Conservation (phyloP, 495 filamentous ascomycete species). For the Podospora sp. region DNA sequence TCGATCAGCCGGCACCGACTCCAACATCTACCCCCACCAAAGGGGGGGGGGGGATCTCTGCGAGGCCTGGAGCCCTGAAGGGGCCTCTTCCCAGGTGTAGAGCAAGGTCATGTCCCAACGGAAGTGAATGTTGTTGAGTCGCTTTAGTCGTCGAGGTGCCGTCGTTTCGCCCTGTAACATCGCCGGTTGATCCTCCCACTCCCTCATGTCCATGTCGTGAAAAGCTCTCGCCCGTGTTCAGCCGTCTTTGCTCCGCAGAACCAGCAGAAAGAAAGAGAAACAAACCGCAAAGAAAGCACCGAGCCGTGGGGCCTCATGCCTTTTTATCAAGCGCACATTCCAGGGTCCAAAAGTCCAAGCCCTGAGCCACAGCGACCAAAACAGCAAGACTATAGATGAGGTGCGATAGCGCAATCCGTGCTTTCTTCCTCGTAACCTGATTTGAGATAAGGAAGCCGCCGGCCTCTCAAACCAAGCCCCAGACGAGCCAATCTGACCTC, state of each 20-base stretch:
- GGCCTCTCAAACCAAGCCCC: conserved; percentile 2
- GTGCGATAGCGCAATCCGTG: conserved; percentile 22
- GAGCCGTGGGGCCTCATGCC: not conserved
- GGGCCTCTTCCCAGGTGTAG: too few relatives aligned
- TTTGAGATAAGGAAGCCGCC: not conserved
- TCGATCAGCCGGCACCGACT: too few relatives aligned
- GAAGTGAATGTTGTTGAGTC: not conserved
- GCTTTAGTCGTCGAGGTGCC: not conserved
- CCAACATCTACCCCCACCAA: too few relatives aligned
- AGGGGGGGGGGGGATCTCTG: too few relatives aligned
- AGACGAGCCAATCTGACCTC: not conserved
- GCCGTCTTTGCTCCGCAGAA: not conserved
- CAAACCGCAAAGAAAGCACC: conserved; percentile 1
- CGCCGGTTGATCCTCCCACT: not conserved
- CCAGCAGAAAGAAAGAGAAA: not conserved
- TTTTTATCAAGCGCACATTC: not conserved
- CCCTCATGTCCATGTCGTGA: not conserved
- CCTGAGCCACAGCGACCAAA: conserved; percentile 8
- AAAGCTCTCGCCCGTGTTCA: not conserved
- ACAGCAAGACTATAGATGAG: conserved; percentile 10
- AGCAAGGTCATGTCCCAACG: not conserved
- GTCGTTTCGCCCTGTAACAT: not conserved
- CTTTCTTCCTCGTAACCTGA: not conserved
- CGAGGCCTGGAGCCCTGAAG: too few relatives aligned
- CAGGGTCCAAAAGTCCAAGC: not conserved